A percentile compares a stretch with the other conserved stretches of the same genome.
Conservation (phyloP, 2,329 filamentous ascomycete species). For the Ascocoryne sarcoides region DNA sequence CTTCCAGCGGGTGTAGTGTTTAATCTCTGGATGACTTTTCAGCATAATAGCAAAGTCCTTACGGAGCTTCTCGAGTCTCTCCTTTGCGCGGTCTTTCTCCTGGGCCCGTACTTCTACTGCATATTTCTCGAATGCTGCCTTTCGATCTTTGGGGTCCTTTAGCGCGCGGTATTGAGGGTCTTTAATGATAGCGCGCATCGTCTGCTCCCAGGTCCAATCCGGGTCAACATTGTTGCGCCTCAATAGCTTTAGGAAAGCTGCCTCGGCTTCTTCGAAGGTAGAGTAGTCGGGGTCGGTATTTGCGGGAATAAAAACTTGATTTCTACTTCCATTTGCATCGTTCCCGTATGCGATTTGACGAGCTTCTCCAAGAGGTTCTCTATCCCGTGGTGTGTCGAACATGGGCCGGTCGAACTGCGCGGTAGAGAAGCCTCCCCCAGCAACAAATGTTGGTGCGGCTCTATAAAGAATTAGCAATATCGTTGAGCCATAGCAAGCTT, state of each 20-base stretch:
- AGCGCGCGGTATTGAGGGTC: conserved; percentile 90
- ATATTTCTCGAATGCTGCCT: conserved; percentile 90
- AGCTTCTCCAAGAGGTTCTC: conserved; percentile 40
- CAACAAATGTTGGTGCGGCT: conserved; percentile 33
- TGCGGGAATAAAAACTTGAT: conserved; percentile 52
- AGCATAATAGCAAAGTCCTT: conserved; percentile 95
- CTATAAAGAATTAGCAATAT: conserved; percentile 7
- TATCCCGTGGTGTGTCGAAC: conserved; percentile 31
- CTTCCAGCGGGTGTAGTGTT: conserved; percentile 95
- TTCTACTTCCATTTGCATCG: conserved; percentile 39
- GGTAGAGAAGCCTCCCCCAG: conserved; percentile 32
- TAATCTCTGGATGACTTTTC: conserved; percentile 92
- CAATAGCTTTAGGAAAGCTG: conserved; percentile 85
- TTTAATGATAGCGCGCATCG: conserved; percentile 75
- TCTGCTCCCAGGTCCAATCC: conserved; percentile 89
- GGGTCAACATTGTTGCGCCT: conserved; percentile 77
- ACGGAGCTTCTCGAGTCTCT: conserved; percentile 83
- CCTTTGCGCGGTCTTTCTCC: conserved; percentile 90
- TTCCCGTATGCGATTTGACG: conserved; percentile 50
- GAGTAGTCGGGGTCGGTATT: conserved; percentile 69
- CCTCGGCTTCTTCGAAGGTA: conserved; percentile 79
- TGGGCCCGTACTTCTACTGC: conserved; percentile 80
- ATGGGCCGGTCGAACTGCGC: conserved; percentile 26
- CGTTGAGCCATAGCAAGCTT: conserved; percentile 4
- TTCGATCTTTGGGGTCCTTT: conserved; percentile 85